Percentiles rank a stretch among this genome's conserved stretches.
Conservation (phyloP, 2,329 filamentous ascomycete species). For the Calonectria hawksworthii region DNA sequence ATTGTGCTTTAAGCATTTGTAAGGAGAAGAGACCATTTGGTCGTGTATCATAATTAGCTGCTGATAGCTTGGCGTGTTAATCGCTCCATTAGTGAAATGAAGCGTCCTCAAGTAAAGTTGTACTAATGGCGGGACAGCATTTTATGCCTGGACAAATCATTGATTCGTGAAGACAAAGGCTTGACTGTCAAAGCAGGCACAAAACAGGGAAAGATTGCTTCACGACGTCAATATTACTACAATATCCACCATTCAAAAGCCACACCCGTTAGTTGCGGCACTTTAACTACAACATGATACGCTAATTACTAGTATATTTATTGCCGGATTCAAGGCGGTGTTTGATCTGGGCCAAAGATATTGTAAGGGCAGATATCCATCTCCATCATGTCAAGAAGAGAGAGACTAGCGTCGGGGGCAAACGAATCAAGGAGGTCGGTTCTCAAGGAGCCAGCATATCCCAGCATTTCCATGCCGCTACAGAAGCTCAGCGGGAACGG, state of each 20-base stretch:
- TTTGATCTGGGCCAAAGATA: neutral
- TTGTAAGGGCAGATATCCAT: neutral
- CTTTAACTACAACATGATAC: neutral
- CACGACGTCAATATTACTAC: neutral
- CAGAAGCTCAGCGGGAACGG: constrained; percentile 17
- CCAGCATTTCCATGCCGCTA: neutral
- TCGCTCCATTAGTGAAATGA: neutral
- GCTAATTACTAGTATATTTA: neutral
- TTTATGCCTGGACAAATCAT: too few relatives aligned
- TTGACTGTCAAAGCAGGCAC: too few relatives aligned
- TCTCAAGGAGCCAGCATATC: neutral
- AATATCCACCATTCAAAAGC: neutral
- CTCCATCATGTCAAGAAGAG: neutral
- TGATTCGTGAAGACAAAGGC: too few relatives aligned
- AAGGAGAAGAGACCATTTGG: neutral
- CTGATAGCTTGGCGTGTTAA: too few relatives aligned
- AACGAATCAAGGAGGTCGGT: neutral
- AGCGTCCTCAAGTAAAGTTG: too few relatives aligned
- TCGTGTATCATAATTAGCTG: too few relatives aligned
- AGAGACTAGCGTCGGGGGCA: neutral
- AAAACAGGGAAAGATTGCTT: too few relatives aligned
- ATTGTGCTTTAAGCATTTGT: neutral
- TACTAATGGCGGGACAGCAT: too few relatives aligned
- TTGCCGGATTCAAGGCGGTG: neutral
- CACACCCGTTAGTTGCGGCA: neutral